Percentiles rank a stretch among this genome's conserved stretches.
These are phyloP conservation scores for Ziziphus jujuba DNA, from an alignment of 306 rosid genomes.

Conservation along the genomic window DNA sequence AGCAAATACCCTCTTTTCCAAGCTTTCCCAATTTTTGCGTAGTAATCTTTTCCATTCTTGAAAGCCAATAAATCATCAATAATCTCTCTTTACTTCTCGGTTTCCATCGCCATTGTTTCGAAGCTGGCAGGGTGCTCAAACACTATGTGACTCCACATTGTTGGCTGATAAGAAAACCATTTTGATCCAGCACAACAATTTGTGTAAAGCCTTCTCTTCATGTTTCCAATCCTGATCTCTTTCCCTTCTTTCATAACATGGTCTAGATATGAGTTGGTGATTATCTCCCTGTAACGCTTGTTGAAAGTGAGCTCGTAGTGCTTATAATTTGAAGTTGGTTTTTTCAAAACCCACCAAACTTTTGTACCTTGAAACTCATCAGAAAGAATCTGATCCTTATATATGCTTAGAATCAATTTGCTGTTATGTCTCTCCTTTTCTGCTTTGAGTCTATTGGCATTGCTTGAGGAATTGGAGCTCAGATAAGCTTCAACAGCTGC, in stretches of 20 bases:
- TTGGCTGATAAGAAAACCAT: constrained; percentile 19
- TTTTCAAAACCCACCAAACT: constrained; percentile 54
- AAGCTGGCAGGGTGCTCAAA: constrained; percentile 81
- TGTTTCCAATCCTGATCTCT: constrained; percentile 50
- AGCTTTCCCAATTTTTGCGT: constrained; percentile 68
- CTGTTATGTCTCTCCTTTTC: constrained; percentile 51
- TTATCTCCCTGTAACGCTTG: constrained; percentile 41
- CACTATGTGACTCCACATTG: constrained; percentile 69
- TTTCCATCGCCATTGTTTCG: constrained; percentile 69
- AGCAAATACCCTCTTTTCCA: constrained; percentile 74
- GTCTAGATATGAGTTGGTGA: constrained; percentile 51
- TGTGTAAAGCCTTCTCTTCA: constrained; percentile 66
- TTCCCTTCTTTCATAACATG: constrained; percentile 69
- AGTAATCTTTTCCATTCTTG: constrained; percentile 65
- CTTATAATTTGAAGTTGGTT: neutral
- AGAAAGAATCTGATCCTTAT: constrained; percentile 48
- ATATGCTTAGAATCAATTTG: constrained; percentile 56
- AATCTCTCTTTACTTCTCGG: constrained; percentile 55
- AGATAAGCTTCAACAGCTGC: constrained; percentile 62
- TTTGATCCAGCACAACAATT: constrained; percentile 54
- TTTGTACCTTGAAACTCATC: constrained; percentile 45
- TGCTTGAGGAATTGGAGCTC: constrained; percentile 50
- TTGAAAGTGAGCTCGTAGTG: constrained; percentile 53
- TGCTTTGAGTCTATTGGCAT: constrained; percentile 59
- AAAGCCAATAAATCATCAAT: constrained; percentile 68